Evolutionary conservation across 2,329 filamentous ascomycete species (phyloP), one percentile per base, ranked within the genome.

Genomic region (Claviceps sp.): DNA sequence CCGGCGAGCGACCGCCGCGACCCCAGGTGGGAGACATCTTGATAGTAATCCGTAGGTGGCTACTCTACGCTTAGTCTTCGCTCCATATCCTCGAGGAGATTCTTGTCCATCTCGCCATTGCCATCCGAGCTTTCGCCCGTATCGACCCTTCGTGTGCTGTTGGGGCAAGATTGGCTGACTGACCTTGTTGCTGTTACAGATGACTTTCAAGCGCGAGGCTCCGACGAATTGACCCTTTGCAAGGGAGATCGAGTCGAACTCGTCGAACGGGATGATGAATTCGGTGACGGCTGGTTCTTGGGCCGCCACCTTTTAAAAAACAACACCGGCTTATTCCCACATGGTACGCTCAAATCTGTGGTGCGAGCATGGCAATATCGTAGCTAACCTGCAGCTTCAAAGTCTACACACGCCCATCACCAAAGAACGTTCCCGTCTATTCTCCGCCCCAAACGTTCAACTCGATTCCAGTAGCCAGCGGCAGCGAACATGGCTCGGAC

Each of bases 171-270:
- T 34, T 34, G 9, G 2, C 20, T 39, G 2, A 48, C 55, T 55
- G 13, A 57, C 54, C 34, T n/a, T 11, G 1, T 47, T 5, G 36
- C 50, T 55, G 40, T 36, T 44, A 45, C 53, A 95, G 88, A 98
- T 70, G 89, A 96, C 69, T 97, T 98, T 67, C 75, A 83, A 59
- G 90, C 91, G 53, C 83, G 93, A 59, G 94, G 89, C 67, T 85
- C 87, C 53, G 93, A 98, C 70, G 93, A 98, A 74, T 76, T 98
- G 63, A 94, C 82, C 60, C 76, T 98, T 58, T 75, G 80, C 51
- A 94, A 94, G 63, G 90, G 86, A 60, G 86, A 93, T 62, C 81
- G 85, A 56, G 84, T 94, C 55, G 85, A 91, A 70, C 71, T 94
- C 56, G 80, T 91, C 57, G 87, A 93, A 69, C 79, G 86, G 61